Evolutionary conservation across 805 yeast genomes (phyloP).

Genomic region (Pichia manshurica): DNA sequence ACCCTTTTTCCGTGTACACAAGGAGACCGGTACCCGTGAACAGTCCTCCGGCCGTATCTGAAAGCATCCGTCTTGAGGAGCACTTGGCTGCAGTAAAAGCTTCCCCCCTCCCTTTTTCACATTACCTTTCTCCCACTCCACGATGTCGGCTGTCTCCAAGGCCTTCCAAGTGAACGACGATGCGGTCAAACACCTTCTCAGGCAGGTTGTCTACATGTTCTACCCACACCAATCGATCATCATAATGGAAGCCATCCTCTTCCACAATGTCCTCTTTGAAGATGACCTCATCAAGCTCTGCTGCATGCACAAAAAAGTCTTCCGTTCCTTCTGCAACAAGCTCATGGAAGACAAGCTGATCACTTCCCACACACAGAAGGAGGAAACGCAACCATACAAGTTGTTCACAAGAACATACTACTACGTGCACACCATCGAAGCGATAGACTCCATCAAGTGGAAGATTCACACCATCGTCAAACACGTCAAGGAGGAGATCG

Average conservation of each 20-base stretch:
- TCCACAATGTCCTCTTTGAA: slow-evolving; percentile 87
- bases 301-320: slow-evolving; percentile 80
- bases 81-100: too few relatives aligned
- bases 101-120: too few relatives aligned
- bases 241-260: slow-evolving; percentile 77
- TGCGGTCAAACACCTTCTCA: slow-evolving; percentile 39
- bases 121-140: too few relatives aligned
- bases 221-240: slow-evolving; percentile 79
- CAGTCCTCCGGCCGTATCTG: too few relatives aligned
- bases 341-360: slow-evolving; percentile 80
- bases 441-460: slow-evolving; percentile 95
- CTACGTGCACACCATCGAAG: slow-evolving; percentile 77
- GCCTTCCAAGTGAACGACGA: slow-evolving; percentile 12
- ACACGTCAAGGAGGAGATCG: slow-evolving; percentile 71
- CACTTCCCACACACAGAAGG: slow-evolving; percentile 65
- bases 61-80: too few relatives aligned
- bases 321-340: slow-evolving; percentile 74
- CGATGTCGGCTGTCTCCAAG: slow-evolving; percentile 11
- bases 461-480: slow-evolving; percentile 84
- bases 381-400: slow-evolving; percentile 58
- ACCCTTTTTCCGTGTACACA: too few relatives aligned
- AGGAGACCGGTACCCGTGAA: too few relatives aligned
- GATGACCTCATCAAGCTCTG: slow-evolving; percentile 80
- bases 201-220: slow-evolving; percentile 82
- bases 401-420: slow-evolving; percentile 77